Evolutionary conservation across 2,329 filamentous ascomycete genomes (phyloP), one percentile per base, ranked within the genome.

Genomic region (Blumeriella jaapii): DNA sequence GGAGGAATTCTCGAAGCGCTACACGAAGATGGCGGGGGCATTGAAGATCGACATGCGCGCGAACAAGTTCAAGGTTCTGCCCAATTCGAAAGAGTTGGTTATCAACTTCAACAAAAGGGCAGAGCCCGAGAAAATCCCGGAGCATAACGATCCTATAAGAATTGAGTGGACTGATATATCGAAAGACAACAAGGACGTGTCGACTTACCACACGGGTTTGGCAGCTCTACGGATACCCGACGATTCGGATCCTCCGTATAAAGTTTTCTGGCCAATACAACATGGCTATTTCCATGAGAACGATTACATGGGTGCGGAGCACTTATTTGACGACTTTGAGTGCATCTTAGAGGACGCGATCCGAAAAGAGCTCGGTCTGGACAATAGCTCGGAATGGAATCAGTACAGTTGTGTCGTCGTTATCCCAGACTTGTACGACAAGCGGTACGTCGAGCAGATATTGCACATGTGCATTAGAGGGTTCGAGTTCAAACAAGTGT

Each of bases 361-460:
- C 51, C 79, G 79, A 45, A 75, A 73, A n/a, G 85, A 96, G 52
- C 68, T 96, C 6, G 83, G 82, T 1, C 59, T 95, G 26, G 77
- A 69, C 17, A 77, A 74, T 44, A 82, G 82, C 51, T 82, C 79
- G 50, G 78, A 89, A 33, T 93, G 87, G 77, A 71, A 72, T 36
- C 82, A 93, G 56, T 96, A 95, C 60, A 91, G 83, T 51, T 95
- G 86, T 50, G 87, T 95, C n/a, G 85, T 96, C 53, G 78, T 98
- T 44, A 93, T 98, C 29, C 91, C 91, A 0, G 91, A 98, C 56
- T 68, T 98, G 7, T 98, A 96, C 61, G 91, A 98, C 61, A 93
- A 93, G 58, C 75, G 74, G 32, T 93, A 95, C 46, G 84, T 96
- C 12, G 84, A 85, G 31, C 78, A 82, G 54, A 65, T 93, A 7